These are phyloP conservation scores for Euphorbia corollata DNA, from an alignment of 441 rosid genomes.

Conservation along the genomic window DNA sequence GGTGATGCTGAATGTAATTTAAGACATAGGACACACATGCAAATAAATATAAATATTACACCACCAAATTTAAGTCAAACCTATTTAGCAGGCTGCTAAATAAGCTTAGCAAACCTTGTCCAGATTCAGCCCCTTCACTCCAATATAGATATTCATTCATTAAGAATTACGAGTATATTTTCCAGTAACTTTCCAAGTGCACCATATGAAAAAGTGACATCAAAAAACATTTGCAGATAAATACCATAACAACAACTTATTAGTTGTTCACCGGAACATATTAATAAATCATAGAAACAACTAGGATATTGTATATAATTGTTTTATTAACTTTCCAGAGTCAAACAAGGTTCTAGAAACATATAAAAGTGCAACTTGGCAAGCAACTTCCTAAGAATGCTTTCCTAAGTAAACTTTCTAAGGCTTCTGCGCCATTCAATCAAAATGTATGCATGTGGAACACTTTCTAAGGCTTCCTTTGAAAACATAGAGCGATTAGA, in stretches of 20 bases:
- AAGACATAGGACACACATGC: neutral
- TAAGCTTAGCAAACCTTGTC: neutral
- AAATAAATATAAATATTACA: neutral
- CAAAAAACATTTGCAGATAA: neutral
- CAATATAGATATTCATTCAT: neutral
- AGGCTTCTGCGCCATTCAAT: neutral
- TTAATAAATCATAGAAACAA: neutral
- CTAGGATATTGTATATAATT: neutral
- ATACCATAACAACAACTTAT: neutral
- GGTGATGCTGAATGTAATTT: neutral
- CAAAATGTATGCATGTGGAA: neutral
- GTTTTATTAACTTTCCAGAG: neutral
- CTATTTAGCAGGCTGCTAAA: neutral
- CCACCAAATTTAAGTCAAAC: neutral
- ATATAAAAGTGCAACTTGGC: neutral
- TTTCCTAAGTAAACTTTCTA: neutral
- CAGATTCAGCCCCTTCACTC: neutral
- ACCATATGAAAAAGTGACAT: neutral
- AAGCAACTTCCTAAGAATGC: neutral
- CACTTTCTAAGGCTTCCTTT: neutral
- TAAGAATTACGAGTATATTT: neutral
- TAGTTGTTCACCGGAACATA: neutral
- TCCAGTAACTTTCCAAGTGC: neutral
- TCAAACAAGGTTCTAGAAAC: neutral
- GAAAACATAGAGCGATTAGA: neutral